Conservation (phyloP, 495 filamentous ascomycete species). For the Glarea lozoyensis region DNA sequence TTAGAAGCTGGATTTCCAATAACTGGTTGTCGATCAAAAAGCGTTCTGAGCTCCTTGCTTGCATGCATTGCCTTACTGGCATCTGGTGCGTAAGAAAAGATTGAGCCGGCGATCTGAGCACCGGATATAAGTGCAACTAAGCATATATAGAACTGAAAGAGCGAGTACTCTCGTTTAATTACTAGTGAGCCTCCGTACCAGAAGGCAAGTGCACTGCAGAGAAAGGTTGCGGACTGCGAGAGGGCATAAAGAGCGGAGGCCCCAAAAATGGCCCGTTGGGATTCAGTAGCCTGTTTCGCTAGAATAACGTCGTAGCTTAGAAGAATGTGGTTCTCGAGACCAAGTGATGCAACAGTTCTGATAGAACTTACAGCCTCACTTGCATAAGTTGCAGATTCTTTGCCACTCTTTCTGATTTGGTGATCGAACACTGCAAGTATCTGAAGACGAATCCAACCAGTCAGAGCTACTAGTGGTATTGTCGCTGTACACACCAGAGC, state of each 20-base stretch:
- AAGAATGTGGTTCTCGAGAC: constrained; percentile 31
- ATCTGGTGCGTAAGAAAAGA: constrained; percentile 75
- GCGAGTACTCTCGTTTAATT: constrained; percentile 26
- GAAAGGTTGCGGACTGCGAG: constrained; percentile 41
- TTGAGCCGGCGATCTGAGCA: constrained; percentile 67
- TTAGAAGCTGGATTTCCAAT: no score
- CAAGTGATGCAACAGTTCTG: constrained; percentile 45
- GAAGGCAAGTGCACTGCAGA: constrained; percentile 58
- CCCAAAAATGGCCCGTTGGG: constrained; percentile 41
- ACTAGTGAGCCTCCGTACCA: constrained; percentile 57
- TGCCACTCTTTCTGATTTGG: neutral
- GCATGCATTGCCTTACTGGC: constrained; percentile 80
- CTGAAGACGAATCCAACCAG: constrained; percentile 4
- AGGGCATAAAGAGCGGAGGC: constrained; percentile 45
- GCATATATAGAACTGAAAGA: constrained; percentile 55
- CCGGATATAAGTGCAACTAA: constrained; percentile 61
- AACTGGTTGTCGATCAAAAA: constrained; percentile 65
- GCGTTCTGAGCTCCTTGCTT: constrained; percentile 56
- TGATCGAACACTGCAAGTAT: constrained; percentile 32
- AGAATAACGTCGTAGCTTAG: constrained; percentile 24
- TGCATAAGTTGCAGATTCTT: constrained; percentile 37
- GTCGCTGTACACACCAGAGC: constrained; percentile 42
- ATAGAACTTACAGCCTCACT: constrained; percentile 47
- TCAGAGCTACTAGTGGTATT: constrained; percentile 23
- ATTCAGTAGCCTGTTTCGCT: constrained; percentile 41